These are phyloP conservation scores for Papiliotrema laurentii DNA, from an alignment of 1,284 basidiomycete species.

Conservation along the genomic window DNA sequence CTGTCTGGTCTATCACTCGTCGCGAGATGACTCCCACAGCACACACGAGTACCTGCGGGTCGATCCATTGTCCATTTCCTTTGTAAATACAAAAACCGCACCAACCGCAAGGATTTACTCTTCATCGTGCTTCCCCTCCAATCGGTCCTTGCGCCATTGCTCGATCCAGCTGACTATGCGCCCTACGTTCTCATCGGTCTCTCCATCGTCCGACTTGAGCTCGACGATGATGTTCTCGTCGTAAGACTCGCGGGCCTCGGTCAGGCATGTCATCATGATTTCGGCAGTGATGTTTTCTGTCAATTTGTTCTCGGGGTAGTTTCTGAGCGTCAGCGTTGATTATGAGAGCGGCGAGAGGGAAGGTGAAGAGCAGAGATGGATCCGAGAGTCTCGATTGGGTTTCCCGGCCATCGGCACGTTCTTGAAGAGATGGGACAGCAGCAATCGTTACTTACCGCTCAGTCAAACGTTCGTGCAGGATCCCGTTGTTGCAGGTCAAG, in stretches of 20 bases:
- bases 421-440: neutral
- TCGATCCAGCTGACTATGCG: conserved; percentile 82
- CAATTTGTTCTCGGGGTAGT: conserved; percentile 87
- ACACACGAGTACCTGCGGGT: too few species aligned
- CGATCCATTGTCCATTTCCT: too few species aligned
- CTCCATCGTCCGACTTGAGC: conserved; percentile 63
- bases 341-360: neutral
- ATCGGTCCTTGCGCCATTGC: conserved; percentile 62
- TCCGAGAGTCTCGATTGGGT: neutral
- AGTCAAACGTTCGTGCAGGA: conserved; percentile 91
- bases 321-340: conserved; percentile 52
- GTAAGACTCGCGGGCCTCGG: conserved; percentile 85
- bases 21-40: neutral
- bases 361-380: too few species aligned
- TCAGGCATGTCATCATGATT: conserved; percentile 90
- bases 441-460: conserved; percentile 60
- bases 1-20: neutral
- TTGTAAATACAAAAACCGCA: too few species aligned
- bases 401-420: conserved; percentile 4
- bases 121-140: conserved; percentile 28
- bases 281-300: conserved; percentile 98
- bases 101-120: too few species aligned
- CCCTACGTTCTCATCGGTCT: conserved; percentile 80
- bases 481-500: conserved; percentile 78
- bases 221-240: conserved; percentile 80